Evolutionary conservation across 2,329 filamentous ascomycete genomes (phyloP).

Genomic region (Aspergillus eucalypticola): DNA sequence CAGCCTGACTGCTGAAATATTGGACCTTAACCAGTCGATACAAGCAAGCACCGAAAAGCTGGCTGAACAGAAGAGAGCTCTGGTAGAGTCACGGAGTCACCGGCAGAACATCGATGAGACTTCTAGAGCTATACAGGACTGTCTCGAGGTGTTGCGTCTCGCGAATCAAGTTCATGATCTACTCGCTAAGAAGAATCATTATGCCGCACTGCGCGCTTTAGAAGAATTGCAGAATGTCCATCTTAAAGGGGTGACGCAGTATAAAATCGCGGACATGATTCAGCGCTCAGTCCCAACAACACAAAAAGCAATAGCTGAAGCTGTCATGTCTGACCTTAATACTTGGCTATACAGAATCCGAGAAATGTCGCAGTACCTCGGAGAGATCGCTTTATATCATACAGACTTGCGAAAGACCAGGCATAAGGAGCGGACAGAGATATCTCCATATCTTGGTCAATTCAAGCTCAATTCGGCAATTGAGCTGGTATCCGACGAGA

Average conservation of each 20-base stretch:
- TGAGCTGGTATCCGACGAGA: conserved; percentile 91
- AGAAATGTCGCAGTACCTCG: conserved; percentile 92
- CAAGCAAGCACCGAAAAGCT: conserved; percentile 92
- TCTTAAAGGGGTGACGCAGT: conserved; percentile 88
- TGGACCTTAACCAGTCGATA: conserved; percentile 90
- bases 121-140: conserved; percentile 83
- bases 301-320: conserved; percentile 89
- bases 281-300: conserved; percentile 93
- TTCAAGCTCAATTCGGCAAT: conserved; percentile 96
- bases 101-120: conserved; percentile 96
- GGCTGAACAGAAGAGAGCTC: conserved; percentile 87
- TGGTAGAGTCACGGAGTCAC: conserved; percentile 89
- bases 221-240: conserved; percentile 97
- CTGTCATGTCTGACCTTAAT: conserved; percentile 94
- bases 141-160: conserved; percentile 84
- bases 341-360: conserved; percentile 95
- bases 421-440: conserved; percentile 78
- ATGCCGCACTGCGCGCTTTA: conserved; percentile 86
- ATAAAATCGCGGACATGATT: conserved; percentile 92
- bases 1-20: conserved; percentile 81
- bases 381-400: conserved; percentile 95
- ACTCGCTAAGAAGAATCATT: conserved; percentile 89
- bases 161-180: conserved; percentile 95
- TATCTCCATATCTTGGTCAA: conserved; percentile 70
- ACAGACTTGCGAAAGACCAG: conserved; percentile 82